A percentile compares a stretch with the other conserved stretches of the same genome.
Evolutionary conservation across 306 rosid species (phyloP).

Genomic region (Dryas alaskensis): DNA sequence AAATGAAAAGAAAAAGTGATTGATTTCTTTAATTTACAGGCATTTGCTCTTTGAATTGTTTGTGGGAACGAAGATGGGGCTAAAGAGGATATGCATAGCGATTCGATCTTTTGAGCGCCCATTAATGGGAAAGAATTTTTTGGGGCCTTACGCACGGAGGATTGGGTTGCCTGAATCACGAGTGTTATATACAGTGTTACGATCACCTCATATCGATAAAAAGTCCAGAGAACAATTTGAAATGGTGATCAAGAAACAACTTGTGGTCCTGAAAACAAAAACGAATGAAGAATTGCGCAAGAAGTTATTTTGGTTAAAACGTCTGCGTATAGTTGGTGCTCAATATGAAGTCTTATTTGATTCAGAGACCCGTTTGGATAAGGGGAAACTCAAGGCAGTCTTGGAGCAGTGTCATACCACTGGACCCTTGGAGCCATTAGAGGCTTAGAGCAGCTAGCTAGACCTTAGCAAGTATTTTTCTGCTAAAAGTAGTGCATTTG

Average conservation of each 20-base stretch:
- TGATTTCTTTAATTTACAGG: too few relatives aligned
- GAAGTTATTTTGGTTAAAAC: slow-evolving; percentile 11
- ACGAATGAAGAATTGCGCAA: not conserved
- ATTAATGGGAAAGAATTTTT: not conserved
- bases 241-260: slow-evolving; percentile 12
- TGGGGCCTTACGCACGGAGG: slow-evolving; percentile 2
- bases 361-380: slow-evolving; percentile 11
- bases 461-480: not conserved
- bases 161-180: slow-evolving; percentile 7
- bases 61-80: too few relatives aligned
- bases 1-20: too few relatives aligned
- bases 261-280: slow-evolving; percentile 5
- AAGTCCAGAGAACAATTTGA: slow-evolving; percentile 12
- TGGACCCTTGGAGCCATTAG: not conserved
- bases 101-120: slow-evolving; percentile 5
- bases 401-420: too few relatives aligned
- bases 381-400: not conserved
- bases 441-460: not conserved
- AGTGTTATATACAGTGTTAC: slow-evolving; percentile 1
- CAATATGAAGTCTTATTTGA: slow-evolving; percentile 10
- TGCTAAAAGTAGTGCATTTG: slow-evolving; percentile 8
- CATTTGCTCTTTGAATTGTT: too few relatives aligned
- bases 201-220: slow-evolving; percentile 15
- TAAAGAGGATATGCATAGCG: slow-evolving; percentile 1
- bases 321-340: slow-evolving; percentile 17